These are phyloP conservation scores for Rhizopogon vinicolor DNA, from an alignment of 768 basidiomycete genomes.

Conservation along the genomic window DNA sequence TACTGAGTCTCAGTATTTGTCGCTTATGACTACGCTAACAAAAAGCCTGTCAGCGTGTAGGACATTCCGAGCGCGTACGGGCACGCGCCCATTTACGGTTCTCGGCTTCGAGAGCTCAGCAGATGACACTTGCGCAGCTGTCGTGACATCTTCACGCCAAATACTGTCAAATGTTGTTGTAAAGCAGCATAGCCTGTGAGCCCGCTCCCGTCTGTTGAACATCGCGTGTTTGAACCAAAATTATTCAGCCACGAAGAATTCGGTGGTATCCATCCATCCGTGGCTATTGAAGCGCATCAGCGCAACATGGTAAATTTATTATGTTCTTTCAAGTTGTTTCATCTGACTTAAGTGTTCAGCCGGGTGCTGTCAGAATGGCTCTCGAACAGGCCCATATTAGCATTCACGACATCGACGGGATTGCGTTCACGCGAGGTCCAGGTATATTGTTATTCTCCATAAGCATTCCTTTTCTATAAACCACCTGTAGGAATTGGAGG, in stretches of 20 bases:
- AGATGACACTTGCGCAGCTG: conserved; percentile 90
- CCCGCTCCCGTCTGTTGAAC: conserved; percentile 1
- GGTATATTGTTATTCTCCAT: conserved; percentile 35
- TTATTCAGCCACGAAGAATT: conserved; percentile 19
- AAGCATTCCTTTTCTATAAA: background rate
- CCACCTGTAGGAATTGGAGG: conserved; percentile 60
- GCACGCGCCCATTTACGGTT: conserved; percentile 45
- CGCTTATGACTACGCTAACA: background rate
- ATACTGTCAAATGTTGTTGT: conserved; percentile 85
- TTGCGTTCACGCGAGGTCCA: conserved; percentile 90
- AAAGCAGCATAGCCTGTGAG: conserved; percentile 69
- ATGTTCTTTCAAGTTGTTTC: background rate
- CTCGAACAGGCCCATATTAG: conserved; percentile 59
- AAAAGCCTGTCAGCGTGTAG: background rate
- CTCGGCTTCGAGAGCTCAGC: conserved; percentile 84
- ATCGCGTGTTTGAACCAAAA: background rate
- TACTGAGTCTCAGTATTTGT: background rate
- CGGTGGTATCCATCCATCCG: conserved; percentile 76
- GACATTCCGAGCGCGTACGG: background rate
- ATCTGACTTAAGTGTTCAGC: conserved; percentile 38
- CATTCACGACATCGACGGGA: conserved; percentile 68
- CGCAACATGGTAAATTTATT: conserved; percentile 56
- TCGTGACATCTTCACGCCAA: conserved; percentile 65
- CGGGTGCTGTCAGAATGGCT: conserved; percentile 64
- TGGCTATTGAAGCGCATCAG: conserved; percentile 76